A percentile compares a stretch with the other conserved stretches of the same genome.
Evolutionary conservation across 306 rosid species (phyloP).

Genomic region (Sicyos edulis): DNA sequence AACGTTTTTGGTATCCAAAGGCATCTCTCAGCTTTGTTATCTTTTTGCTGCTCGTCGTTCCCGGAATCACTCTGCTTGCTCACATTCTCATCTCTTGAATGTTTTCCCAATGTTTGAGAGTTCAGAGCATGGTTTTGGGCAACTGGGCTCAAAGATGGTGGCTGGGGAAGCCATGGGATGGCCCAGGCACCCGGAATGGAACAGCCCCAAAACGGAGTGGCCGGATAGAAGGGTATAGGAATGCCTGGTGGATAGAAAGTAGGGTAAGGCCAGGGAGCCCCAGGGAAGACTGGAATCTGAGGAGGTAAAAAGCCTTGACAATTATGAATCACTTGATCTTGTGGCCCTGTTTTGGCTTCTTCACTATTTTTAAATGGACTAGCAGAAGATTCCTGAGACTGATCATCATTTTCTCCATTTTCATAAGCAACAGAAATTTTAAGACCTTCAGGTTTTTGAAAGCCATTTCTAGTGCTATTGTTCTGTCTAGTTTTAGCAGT

Average conservation of each 20-base stretch:
- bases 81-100: constrained; percentile 39
- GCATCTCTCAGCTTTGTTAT: constrained; percentile 31
- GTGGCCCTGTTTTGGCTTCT: constrained; percentile 27
- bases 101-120: constrained; percentile 49
- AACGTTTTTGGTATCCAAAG: constrained; percentile 51
- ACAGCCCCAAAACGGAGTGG: constrained; percentile 45
- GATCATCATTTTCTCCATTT: constrained; percentile 28
- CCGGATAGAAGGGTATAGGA: constrained; percentile 43
- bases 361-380: constrained; percentile 30
- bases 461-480: constrained; percentile 27
- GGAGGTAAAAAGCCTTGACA: constrained; percentile 36
- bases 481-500: constrained; percentile 31
- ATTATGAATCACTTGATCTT: constrained; percentile 33
- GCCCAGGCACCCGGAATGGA: constrained; percentile 39
- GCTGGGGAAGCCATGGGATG: constrained; percentile 42
- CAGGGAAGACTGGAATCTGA: constrained; percentile 38
- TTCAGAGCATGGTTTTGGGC: constrained; percentile 33
- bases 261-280: constrained; percentile 49
- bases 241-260: constrained; percentile 43
- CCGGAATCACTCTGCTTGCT: constrained; percentile 19
- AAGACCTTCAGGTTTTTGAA: constrained; percentile 31
- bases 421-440: constrained; percentile 30
- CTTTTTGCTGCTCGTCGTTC: constrained; percentile 31
- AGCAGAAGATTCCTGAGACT: constrained; percentile 26
- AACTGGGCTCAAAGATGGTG: constrained; percentile 26